Conservation (phyloP, 495 filamentous ascomycete genomes). For the Amphirosellinia nigrospora region DNA sequence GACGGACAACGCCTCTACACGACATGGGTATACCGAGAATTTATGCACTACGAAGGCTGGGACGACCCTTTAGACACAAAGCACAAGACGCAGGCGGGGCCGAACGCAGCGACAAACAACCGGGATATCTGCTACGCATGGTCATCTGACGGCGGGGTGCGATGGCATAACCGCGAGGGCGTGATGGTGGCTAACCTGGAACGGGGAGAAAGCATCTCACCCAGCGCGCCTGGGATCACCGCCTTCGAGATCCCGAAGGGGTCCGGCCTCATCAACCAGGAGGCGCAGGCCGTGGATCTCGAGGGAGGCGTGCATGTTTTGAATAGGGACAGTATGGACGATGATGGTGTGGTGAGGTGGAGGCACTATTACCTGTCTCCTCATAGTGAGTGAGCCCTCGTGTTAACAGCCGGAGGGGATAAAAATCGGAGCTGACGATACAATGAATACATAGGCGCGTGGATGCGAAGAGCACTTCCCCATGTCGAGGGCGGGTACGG, state of each 20-base stretch:
- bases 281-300: constrained; percentile 52
- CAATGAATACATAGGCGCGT: constrained; percentile 32
- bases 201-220: constrained; percentile 43
- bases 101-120: constrained; percentile 54
- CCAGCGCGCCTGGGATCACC: constrained; percentile 42
- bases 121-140: constrained; percentile 55
- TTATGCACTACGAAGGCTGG: constrained; percentile 50
- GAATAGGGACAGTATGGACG: constrained; percentile 45
- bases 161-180: constrained; percentile 44
- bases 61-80: constrained; percentile 48
- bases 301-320: constrained; percentile 55
- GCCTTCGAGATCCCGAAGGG: constrained; percentile 50
- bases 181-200: constrained; percentile 43
- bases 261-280: constrained; percentile 54
- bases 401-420: background rate
- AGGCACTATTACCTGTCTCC: constrained; percentile 54
- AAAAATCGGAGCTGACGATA: background rate
- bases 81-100: constrained; percentile 52
- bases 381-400: constrained; percentile 33
- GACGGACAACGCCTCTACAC: constrained; percentile 40
- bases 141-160: constrained; percentile 46
- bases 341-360: constrained; percentile 44
- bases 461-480: constrained; percentile 38
- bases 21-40: constrained; percentile 57
- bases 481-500: constrained; percentile 38